Conservation (phyloP, 2,329 filamentous ascomycete genomes). For the Aspergillus piperis region DNA sequence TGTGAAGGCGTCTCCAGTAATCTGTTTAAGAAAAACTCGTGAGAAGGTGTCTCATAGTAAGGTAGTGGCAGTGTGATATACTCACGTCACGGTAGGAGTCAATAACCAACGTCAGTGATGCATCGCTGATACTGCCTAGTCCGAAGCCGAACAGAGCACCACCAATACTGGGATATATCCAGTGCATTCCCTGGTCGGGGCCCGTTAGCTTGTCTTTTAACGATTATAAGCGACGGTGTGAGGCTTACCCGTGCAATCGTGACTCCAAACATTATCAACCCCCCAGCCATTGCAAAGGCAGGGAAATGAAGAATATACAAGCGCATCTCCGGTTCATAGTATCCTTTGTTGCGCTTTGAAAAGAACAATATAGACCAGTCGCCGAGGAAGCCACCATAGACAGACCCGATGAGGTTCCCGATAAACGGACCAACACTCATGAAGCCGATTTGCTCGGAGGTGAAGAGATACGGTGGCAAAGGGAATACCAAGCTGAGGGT, state of each 20-base stretch:
- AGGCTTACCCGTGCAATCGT: slow-evolving; percentile 38
- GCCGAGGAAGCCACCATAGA: slow-evolving; percentile 44
- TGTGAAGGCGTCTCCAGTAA: slow-evolving; percentile 28
- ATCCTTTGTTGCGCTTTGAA: slow-evolving; percentile 48
- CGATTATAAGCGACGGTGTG: neutral
- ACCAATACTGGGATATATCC: slow-evolving; percentile 44
- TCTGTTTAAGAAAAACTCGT: neutral
- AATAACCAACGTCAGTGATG: slow-evolving; percentile 39
- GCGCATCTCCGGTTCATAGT: slow-evolving; percentile 54
- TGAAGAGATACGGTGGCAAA: slow-evolving; percentile 36
- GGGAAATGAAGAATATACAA: slow-evolving; percentile 40
- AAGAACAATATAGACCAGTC: slow-evolving; percentile 46
- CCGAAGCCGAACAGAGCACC: slow-evolving; percentile 43
- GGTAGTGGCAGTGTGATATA: neutral
- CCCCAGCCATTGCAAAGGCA: slow-evolving; percentile 44
- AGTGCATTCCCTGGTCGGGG: slow-evolving; percentile 44
- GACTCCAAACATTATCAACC: slow-evolving; percentile 46
- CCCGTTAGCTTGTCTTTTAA: neutral
- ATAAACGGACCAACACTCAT: slow-evolving; percentile 41
- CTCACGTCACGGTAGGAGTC: slow-evolving; percentile 42
- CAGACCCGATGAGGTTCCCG: slow-evolving; percentile 42
- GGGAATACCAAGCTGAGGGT: slow-evolving; percentile 41
- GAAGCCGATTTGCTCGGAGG: slow-evolving; percentile 33
- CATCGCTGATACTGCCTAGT: slow-evolving; percentile 42
- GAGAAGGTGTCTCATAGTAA: neutral